Base-by-base conservation (phyloP, 116 monocot species). In the Zostera marina region DNA sequence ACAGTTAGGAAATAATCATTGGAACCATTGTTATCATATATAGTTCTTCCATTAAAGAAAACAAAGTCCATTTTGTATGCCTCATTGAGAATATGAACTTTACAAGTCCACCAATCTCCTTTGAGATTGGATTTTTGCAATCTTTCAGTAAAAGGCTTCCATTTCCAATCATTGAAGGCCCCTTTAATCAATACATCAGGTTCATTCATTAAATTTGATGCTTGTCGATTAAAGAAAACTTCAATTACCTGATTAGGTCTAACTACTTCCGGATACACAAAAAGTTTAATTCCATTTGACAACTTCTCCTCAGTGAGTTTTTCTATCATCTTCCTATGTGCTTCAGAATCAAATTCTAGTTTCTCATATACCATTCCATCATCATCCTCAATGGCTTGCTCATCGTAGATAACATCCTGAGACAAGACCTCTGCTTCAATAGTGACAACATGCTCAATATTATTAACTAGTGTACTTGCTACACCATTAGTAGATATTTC, bases 91-190 rank as follows among this genome's bases (percentile, higher is more conserved):
- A 94, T 73, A 56, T 75, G 75, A 47, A 94, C 61, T 62, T 72
- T 59, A 67, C 79, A 88, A 63, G 77, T 81, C 88, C 84, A 94
- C 88, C 88, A 84, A 68, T 94, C 85, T 58, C 94, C 88, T 19
- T 70, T 58, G 19, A 94, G 68, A 65, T 76, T 71, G 16, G 85
- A 71, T 66, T 72, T 81, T 7, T 69, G 70, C 75, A 94, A 54
- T 46, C 60, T 84, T 61, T 79, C 77, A 51, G 88, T 77, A 65
- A 94, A 88, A 52, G 53, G 59, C 51, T 79, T 81, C 84, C 84
- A 88, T 60, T 62, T 88, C 93, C 93, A 88, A 19, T 67, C 75
- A 72, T 94, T 88, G 63, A 84, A 94, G 43, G 77, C 88, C 14
- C 94, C 94, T 42, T 68, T 94, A 8, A 94, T 78, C 16, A 74